These are phyloP conservation scores for Trichoderma sp. DNA, from an alignment of 2,329 filamentous ascomycete genomes.

Conservation along the genomic window DNA sequence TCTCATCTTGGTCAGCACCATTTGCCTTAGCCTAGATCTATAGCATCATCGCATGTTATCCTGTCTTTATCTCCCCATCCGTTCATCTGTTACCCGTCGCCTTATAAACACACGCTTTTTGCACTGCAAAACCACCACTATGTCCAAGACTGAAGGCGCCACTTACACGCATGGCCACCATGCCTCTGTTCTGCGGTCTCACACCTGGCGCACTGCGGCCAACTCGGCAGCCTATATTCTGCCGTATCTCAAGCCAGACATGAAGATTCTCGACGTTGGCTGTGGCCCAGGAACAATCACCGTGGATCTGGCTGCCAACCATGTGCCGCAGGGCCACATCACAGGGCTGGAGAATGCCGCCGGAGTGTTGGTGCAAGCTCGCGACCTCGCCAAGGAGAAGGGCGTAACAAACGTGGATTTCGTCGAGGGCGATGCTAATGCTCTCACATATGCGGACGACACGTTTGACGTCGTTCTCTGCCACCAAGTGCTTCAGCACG, in stretches of 20 bases:
- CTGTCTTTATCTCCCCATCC: not conserved
- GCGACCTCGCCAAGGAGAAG: slow-evolving; percentile 27
- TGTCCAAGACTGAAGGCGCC: slow-evolving; percentile 21
- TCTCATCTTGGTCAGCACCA: slow-evolving; percentile 2
- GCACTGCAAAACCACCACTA: not conserved
- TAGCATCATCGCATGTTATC: not conserved
- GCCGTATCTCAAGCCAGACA: slow-evolving; percentile 38
- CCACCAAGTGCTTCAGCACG: slow-evolving; percentile 42
- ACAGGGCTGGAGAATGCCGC: slow-evolving; percentile 40
- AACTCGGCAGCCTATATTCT: slow-evolving; percentile 43
- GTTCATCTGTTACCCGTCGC: not conserved
- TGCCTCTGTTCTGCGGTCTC: slow-evolving; percentile 36
- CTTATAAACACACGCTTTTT: not conserved
- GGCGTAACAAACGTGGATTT: slow-evolving; percentile 37
- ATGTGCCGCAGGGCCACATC: slow-evolving; percentile 37
- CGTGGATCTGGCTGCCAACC: slow-evolving; percentile 34
- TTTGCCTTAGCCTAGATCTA: not conserved
- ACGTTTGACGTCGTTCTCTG: slow-evolving; percentile 42
- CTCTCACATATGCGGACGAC: slow-evolving; percentile 37
- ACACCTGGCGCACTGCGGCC: slow-evolving; percentile 42
- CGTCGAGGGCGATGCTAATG: slow-evolving; percentile 29
- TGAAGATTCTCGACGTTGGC: slow-evolving; percentile 46
- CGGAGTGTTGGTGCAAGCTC: slow-evolving; percentile 34
- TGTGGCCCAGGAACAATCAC: slow-evolving; percentile 51
- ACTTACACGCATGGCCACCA: slow-evolving; percentile 43